Conservation (phyloP, 2,329 filamentous ascomycete genomes). For the Malbranchea cinnamomea region DNA sequence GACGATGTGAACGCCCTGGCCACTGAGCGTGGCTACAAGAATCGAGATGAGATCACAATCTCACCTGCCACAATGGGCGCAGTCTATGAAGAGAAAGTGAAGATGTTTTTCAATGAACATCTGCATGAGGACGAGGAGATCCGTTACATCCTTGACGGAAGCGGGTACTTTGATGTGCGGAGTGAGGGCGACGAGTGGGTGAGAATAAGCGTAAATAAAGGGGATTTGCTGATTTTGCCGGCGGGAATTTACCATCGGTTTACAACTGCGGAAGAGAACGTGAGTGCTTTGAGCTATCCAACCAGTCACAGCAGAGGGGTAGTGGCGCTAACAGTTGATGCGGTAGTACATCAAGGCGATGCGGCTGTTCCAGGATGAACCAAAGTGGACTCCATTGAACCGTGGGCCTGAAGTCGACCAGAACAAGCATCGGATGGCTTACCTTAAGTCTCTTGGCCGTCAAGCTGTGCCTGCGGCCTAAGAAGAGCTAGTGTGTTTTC, state of each 20-base stretch:
- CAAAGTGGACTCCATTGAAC: slow-evolving; percentile 94
- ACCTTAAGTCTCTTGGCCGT: slow-evolving; percentile 37
- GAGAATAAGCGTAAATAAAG: slow-evolving; percentile 66
- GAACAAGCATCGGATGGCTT: slow-evolving; percentile 66
- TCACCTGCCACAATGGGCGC: slow-evolving; percentile 75
- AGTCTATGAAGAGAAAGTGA: slow-evolving; percentile 84
- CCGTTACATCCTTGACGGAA: slow-evolving; percentile 75
- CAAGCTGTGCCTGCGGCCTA: slow-evolving; percentile 16
- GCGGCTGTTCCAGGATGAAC: slow-evolving; percentile 94
- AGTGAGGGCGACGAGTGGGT: slow-evolving; percentile 77
- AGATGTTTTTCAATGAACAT: slow-evolving; percentile 87
- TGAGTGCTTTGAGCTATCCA: slow-evolving; percentile 44
- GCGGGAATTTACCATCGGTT: slow-evolving; percentile 96
- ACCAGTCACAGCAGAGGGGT: no score
- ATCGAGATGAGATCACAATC: slow-evolving; percentile 84
- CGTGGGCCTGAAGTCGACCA: slow-evolving; percentile 57
- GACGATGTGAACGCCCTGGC: slow-evolving; percentile 61
- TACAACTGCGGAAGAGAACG: slow-evolving; percentile 82
- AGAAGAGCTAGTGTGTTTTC: neutral
- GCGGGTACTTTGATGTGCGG: slow-evolving; percentile 86
- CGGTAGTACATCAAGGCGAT: slow-evolving; percentile 82
- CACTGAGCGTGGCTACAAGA: slow-evolving; percentile 65
- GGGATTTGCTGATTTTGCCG: slow-evolving; percentile 83
- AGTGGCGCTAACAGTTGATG: slow-evolving; percentile 1
- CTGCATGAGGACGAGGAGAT: slow-evolving; percentile 98